Base-by-base conservation (phyloP, 768 basidiomycete species). In the Leccinellum rugosiceps region DNA sequence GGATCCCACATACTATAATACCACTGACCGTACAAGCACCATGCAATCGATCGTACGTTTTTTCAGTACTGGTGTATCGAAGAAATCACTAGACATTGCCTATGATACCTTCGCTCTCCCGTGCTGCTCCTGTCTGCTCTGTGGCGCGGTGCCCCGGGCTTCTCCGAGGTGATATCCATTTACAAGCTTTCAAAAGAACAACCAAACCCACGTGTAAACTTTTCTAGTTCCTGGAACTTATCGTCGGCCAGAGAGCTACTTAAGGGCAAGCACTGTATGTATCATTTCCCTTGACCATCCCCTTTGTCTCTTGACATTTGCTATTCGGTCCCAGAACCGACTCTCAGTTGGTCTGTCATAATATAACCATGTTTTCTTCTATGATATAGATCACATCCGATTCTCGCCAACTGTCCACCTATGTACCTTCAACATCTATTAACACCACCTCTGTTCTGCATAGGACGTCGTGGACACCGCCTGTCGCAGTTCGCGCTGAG, bases 391-490 rank as follows among this genome's bases (percentile, higher is more conserved):
- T 35, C 19, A 7, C 19, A 17, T 58, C 60, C 25, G 19, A 52
- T 38, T 51, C n/a, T 31, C 28, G n/a, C 28, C 15, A 28, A 21
- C 32, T 52, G 35, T 31, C 14, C 35, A 61, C 30, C 21, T 52
- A 14, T 31, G 23, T n/a, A 21, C 35, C 48, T 28, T 52, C 65
- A 14, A 69, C 59, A 63, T 59, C 66, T 55, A 32, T 44, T 47
- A 26, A 30, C 31, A 50, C 68, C 10, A 69, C 75, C 15, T 66
- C 71, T 45, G 85, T 89, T 58, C 75, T 89, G 11, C 84, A 86
- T 64, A 76, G 92, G 53, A 90, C 86, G 13, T 85, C 89, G 1
- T 90, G 86, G 86, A 78, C 67, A 28, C 89, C 86, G 10, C 88
- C 88, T 14, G 75, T 92, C 13, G 91, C 88, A 4, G 76, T 81